Base-by-base conservation (phyloP, 192 early-diverging fungal species). In the Umbelopsis ramanniana region DNA sequence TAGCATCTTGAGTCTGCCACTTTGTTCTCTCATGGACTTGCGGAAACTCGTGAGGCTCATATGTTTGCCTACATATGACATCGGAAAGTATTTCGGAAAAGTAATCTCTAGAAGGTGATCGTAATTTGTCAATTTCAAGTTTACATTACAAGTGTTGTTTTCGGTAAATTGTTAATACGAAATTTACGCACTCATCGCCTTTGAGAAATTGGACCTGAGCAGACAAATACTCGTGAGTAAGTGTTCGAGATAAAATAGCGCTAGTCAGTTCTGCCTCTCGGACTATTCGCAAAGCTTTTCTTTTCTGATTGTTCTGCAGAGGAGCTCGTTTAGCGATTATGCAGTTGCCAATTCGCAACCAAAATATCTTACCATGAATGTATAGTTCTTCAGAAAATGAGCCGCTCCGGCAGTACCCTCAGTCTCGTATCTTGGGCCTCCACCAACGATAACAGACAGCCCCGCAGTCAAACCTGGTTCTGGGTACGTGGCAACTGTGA, bases 361-460 rank as follows among this genome's bases (percentile, higher is more conserved):
- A 19, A 7, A 29, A 14, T 1, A 29, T 3, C 33, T 37, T 63
- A 63, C 57, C 57, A 63, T 38, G 33, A 63, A 63, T 1, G 57
- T 37, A 14, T 37, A 63, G 6, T 63, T 63, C 14, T 63, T 63
- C 11, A 63, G 29, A 14, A 29, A 63, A 37, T 63, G 57, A 17
- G 57, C 57, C 8, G 57, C 57, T 63, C 57, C 57, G 37, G 57
- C 57, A n/a, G 57, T 63, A 17, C 26, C 35, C 0, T 63, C 57
- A 14, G 26, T 19, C 12, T 63, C 57, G 26, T 63, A 63, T 19
- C 57, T 63, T 29, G 57, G 14, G 2, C 57, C 57, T 19, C 57
- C 57, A 14, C 57, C 57, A 0, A 63, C 33, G 5, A 63, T 17
- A 17, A 63, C 33, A 6, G 57, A 63, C 2, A 63, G 14, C 5